Evolutionary conservation across 495 filamentous ascomycete genomes (phyloP).

Genomic region (Podospora pseudopauciseta): DNA sequence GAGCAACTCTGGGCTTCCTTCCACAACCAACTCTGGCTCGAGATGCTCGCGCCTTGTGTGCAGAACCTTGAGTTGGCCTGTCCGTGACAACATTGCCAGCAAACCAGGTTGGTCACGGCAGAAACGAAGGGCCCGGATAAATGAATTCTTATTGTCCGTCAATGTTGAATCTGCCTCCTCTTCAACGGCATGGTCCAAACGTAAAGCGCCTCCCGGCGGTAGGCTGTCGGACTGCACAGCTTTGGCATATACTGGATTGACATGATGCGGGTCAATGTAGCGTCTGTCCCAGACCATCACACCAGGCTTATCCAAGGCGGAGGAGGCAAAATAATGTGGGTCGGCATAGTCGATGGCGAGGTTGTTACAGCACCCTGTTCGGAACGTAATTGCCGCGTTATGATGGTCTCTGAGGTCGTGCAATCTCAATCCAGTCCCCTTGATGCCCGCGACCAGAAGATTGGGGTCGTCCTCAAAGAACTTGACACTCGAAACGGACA

Average conservation of each 20-base stretch:
- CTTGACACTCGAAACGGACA: slow-evolving; percentile 83
- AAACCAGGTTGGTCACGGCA: slow-evolving; percentile 68
- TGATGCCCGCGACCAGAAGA: slow-evolving; percentile 75
- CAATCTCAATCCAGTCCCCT: slow-evolving; percentile 79
- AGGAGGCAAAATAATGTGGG: slow-evolving; percentile 91
- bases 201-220: slow-evolving; percentile 59
- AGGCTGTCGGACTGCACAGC: slow-evolving; percentile 47
- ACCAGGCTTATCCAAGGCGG: slow-evolving; percentile 62
- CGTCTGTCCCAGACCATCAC: slow-evolving; percentile 90
- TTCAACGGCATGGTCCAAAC: slow-evolving; percentile 61
- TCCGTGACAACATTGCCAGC: slow-evolving; percentile 72
- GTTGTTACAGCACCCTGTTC: slow-evolving; percentile 84
- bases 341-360: slow-evolving; percentile 85
- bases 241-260: slow-evolving; percentile 44
- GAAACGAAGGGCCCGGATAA: slow-evolving; percentile 77
- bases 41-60: slow-evolving; percentile 63
- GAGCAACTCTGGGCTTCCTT: slow-evolving; percentile 48
- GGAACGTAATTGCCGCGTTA: slow-evolving; percentile 54
- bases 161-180: slow-evolving; percentile 40
- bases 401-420: slow-evolving; percentile 68
- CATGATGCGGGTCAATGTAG: slow-evolving; percentile 49
- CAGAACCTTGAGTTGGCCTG: slow-evolving; percentile 71
- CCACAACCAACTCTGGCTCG: slow-evolving; percentile 33
- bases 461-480: slow-evolving; percentile 87
- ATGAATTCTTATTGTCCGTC: slow-evolving; percentile 47